Base-by-base conservation (phyloP, 768 basidiomycete species). In the Cystofilobasidium bisporidii region DNA sequence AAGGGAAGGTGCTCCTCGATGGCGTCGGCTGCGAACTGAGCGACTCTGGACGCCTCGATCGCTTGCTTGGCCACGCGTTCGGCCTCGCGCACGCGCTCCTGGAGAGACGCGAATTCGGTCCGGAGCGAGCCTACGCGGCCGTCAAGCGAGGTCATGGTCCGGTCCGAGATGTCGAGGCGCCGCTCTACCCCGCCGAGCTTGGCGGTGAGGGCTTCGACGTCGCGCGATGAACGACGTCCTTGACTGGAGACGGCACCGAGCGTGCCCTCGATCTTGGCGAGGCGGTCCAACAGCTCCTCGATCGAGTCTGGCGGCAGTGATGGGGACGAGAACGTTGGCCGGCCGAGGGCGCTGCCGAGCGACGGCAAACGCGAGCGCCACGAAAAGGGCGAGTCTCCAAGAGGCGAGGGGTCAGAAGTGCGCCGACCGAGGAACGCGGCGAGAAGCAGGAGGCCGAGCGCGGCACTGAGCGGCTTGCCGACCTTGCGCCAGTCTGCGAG, bases 1-100 rank as follows among this genome's bases (percentile, higher is more conserved):
- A 73, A 63, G 14, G 80, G 80, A 48, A 80, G 68, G 38, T 77
- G 73, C 63, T 72, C 66, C 58, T 78, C 78, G 61, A 80, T 73
- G 1, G 75, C 74, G 10, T 71, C 67, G 20, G 73, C 71, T 40
- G 72, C 74, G 36, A 74, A 63, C 64, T 64, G 53, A 6, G 71
- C 64, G 33, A 78, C 64, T 26, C 75, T 67, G 8, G 77, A 75
- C 48, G 74, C 73, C 30, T 76, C 73, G 17, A 75, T 43, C 0
- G 74, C 75, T 17, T 71, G 66, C 43, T 63, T 68, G 17, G 78
- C 71, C 22, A 73, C 75, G 28, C 67, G 64, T 57, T 77, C 75
- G 14, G 77, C 76, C 14, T 72, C 59, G 3, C 60, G 71, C 36
- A 79, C 72, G 33, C 74, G 67, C 24, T 59, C 45, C 14, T 71